Percentiles rank a stretch among this genome's conserved stretches.
These are phyloP conservation scores for Remersonia thermophila DNA, from an alignment of 2,329 filamentous ascomycete species.

Conservation along the genomic window DNA sequence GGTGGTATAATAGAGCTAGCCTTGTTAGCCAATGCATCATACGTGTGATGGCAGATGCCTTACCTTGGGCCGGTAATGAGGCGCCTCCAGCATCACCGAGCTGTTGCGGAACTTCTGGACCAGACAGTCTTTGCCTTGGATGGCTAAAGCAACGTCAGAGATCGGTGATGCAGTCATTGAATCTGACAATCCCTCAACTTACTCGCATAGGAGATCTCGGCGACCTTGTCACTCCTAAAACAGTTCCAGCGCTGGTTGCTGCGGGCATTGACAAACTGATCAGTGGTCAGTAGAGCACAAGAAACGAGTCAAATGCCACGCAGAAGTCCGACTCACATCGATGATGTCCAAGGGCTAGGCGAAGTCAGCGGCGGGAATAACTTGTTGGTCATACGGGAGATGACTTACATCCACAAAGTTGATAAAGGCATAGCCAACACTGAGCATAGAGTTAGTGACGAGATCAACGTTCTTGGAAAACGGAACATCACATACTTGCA, in stretches of 20 bases:
- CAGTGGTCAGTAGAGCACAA: slow-evolving; percentile 15
- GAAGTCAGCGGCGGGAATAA: slow-evolving; percentile 24
- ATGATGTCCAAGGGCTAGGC: slow-evolving; percentile 59
- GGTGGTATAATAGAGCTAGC: slow-evolving; percentile 39
- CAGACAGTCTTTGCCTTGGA: slow-evolving; percentile 83
- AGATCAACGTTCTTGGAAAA: background rate
- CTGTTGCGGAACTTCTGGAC: slow-evolving; percentile 95
- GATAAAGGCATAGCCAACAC: slow-evolving; percentile 94
- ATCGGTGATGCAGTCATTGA: slow-evolving; percentile 20
- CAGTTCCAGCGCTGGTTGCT: slow-evolving; percentile 67
- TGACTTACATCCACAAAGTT: slow-evolving; percentile 70
- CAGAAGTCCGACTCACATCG: slow-evolving; percentile 35
- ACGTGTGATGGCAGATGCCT: background rate
- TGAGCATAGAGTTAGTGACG: slow-evolving; percentile 26
- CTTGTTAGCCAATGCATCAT: slow-evolving; percentile 9
- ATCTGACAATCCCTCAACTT: slow-evolving; percentile 29
- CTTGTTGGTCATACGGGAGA: background rate
- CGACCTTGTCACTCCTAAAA: slow-evolving; percentile 72
- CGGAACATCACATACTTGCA: slow-evolving; percentile 54
- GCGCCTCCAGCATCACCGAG: slow-evolving; percentile 80
- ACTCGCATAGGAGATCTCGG: slow-evolving; percentile 94
- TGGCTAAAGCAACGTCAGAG: slow-evolving; percentile 40
- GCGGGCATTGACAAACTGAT: slow-evolving; percentile 57
- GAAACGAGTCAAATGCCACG: slow-evolving; percentile 1
- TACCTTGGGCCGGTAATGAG: slow-evolving; percentile 75